phyloP scores from a whole-genome alignment of 768 basidiomycete species.

The Amanita thiersii region DNA sequence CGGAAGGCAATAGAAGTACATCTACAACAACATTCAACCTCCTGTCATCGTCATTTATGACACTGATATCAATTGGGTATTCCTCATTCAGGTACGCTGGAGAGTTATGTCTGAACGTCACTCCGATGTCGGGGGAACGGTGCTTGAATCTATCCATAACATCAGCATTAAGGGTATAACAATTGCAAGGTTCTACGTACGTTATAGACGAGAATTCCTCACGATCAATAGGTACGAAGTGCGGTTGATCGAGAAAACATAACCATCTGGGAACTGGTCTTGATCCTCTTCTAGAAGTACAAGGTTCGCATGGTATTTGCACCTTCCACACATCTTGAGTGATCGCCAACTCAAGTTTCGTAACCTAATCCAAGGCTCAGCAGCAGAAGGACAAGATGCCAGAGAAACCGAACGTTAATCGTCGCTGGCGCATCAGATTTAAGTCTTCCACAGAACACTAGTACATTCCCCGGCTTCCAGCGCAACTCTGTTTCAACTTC shows the following conservation, averaged over 20 bases:
- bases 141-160: slow-evolving; percentile 43
- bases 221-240: slow-evolving; percentile 44
- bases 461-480: slow-evolving; percentile 46
- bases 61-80: slow-evolving; percentile 62
- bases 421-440: slow-evolving; percentile 38
- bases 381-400: not conserved
- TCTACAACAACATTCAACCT: slow-evolving; percentile 65
- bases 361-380: slow-evolving; percentile 22
- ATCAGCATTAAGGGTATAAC: slow-evolving; percentile 7
- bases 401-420: slow-evolving; percentile 39
- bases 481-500: slow-evolving; percentile 36
- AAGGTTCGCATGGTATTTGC: slow-evolving; percentile 47
- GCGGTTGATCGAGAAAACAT: slow-evolving; percentile 40
- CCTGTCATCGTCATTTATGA: slow-evolving; percentile 66
- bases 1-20: slow-evolving; percentile 73
- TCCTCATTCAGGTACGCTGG: slow-evolving; percentile 80
- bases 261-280: slow-evolving; percentile 44
- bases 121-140: slow-evolving; percentile 47
- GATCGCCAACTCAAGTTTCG: slow-evolving; percentile 41
- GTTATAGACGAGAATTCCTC: slow-evolving; percentile 35
- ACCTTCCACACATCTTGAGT: slow-evolving; percentile 61
- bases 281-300: slow-evolving; percentile 24
- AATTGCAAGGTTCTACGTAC: slow-evolving; percentile 26
- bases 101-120: slow-evolving; percentile 48
- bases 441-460: slow-evolving; percentile 58